Conservation (phyloP, 1,284 basidiomycete genomes). For the Leccinum griseonigrum region DNA sequence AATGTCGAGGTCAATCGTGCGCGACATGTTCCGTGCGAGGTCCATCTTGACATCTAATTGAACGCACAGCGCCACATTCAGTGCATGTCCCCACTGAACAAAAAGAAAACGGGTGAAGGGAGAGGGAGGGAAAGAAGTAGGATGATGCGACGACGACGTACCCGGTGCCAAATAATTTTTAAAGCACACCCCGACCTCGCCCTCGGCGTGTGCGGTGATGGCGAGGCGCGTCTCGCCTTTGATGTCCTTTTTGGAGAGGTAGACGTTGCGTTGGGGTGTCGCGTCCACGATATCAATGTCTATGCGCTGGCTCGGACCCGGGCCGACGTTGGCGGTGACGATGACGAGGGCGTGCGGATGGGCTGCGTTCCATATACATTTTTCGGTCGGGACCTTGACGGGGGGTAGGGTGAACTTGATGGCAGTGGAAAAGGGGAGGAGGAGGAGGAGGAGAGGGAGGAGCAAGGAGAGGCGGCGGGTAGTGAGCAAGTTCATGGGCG, state of each 20-base stretch:
- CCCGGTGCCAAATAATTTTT: conserved; percentile 74
- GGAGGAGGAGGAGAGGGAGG: conserved; percentile 26
- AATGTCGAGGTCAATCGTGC: conserved; percentile 89
- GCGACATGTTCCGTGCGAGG: conserved; percentile 41
- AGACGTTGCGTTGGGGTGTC: conserved; percentile 83
- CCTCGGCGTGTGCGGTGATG: conserved; percentile 90
- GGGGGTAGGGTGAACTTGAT: conserved; percentile 84
- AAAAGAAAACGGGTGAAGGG: not conserved
- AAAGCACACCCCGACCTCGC: conserved; percentile 95
- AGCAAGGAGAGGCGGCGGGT: not conserved
- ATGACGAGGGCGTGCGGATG: conserved; percentile 85
- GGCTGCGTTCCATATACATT: conserved; percentile 95
- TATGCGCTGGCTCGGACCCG: conserved; percentile 72
- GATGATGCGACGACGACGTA: conserved; percentile 40
- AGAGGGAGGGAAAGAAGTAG: not conserved
- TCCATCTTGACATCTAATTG: conserved; percentile 20
- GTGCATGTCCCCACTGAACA: not conserved
- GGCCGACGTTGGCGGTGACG: conserved; percentile 88
- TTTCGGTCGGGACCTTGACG: conserved; percentile 64
- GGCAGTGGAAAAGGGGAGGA: conserved; percentile 44
- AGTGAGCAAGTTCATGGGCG: conserved; percentile 7
- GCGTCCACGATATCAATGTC: conserved; percentile 96
- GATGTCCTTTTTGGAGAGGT: conserved; percentile 87
- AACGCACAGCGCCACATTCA: not conserved
- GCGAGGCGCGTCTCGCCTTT: conserved; percentile 91